Percentiles rank a stretch among this genome's conserved stretches.
Conservation (phyloP, 768 basidiomycete genomes). For the Tricholomella constricta region DNA sequence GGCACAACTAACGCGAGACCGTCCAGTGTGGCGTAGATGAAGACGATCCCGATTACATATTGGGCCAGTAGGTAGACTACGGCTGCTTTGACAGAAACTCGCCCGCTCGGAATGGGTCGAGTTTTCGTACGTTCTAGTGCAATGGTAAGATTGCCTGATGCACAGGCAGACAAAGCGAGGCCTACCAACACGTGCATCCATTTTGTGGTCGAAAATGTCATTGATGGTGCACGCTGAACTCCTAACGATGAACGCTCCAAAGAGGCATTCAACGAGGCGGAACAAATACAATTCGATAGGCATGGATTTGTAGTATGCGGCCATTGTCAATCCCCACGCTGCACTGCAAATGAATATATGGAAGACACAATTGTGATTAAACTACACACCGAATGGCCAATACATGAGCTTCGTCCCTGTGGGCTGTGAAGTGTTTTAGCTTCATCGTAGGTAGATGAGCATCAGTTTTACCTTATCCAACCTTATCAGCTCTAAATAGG, state of each 20-base stretch:
- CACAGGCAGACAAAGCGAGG: too few species aligned
- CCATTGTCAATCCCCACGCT: conserved; percentile 4
- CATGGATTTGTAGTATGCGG: neutral
- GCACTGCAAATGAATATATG: neutral
- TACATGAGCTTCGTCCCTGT: conserved; percentile 51
- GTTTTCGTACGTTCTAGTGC: conserved; percentile 45
- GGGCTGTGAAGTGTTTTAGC: conserved; percentile 40
- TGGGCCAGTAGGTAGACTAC: conserved; percentile 40
- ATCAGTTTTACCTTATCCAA: conserved; percentile 44
- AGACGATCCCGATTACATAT: conserved; percentile 36
- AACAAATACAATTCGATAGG: neutral
- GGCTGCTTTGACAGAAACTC: conserved; percentile 43
- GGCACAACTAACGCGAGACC: conserved; percentile 19
- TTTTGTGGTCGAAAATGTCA: conserved; percentile 50
- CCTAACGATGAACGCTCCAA: conserved; percentile 41
- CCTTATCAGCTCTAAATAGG: conserved; percentile 38
- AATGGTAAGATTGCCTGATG: too few species aligned
- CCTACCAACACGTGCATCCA: conserved; percentile 51
- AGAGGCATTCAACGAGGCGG: conserved; percentile 30
- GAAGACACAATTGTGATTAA: too few species aligned
- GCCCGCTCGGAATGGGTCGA: conserved; percentile 47
- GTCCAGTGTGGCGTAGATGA: conserved; percentile 30
- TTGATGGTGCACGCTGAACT: conserved; percentile 54
- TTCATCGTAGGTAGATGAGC: too few species aligned
- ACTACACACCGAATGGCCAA: conserved; percentile 49